phyloP scores from a whole-genome alignment of 345 rosid genomes.

The Citrus reticulata region DNA sequence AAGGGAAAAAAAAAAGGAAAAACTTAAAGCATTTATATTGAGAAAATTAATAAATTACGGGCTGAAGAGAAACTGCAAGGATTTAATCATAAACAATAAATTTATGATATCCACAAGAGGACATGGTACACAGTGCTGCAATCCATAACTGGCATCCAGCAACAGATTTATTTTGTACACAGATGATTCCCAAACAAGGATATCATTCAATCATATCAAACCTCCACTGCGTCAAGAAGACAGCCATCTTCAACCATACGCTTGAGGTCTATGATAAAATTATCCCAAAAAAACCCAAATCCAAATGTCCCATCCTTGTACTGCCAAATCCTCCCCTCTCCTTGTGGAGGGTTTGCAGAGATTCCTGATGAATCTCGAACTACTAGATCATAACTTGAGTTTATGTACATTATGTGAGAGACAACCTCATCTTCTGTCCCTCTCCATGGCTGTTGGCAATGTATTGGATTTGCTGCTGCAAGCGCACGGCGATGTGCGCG shows the following conservation, averaged over 20 bases:
- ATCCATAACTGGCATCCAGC: not conserved
- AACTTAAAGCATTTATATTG: not conserved
- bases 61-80: not conserved
- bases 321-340: slow-evolving; percentile 87
- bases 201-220: slow-evolving; percentile 16
- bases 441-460: not conserved
- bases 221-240: slow-evolving; percentile 44
- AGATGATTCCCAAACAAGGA: not conserved
- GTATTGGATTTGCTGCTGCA: slow-evolving; percentile 16
- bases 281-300: slow-evolving; percentile 75
- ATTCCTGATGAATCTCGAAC: slow-evolving; percentile 37
- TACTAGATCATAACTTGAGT: slow-evolving; percentile 54
- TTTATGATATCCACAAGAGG: not conserved
- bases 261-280: slow-evolving; percentile 58
- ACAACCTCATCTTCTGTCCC: slow-evolving; percentile 34
- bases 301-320: slow-evolving; percentile 70
- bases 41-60: not conserved
- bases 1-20: no score
- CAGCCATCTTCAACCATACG: slow-evolving; percentile 53
- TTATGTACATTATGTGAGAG: slow-evolving; percentile 50
- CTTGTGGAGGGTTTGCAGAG: slow-evolving; percentile 33
- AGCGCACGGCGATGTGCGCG: slow-evolving; percentile 45
- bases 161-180: not conserved
- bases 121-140: not conserved
- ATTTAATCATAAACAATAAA: not conserved